Conservation (phyloP, 148 eudicot species). For the Rhododendron ovatum region DNA sequence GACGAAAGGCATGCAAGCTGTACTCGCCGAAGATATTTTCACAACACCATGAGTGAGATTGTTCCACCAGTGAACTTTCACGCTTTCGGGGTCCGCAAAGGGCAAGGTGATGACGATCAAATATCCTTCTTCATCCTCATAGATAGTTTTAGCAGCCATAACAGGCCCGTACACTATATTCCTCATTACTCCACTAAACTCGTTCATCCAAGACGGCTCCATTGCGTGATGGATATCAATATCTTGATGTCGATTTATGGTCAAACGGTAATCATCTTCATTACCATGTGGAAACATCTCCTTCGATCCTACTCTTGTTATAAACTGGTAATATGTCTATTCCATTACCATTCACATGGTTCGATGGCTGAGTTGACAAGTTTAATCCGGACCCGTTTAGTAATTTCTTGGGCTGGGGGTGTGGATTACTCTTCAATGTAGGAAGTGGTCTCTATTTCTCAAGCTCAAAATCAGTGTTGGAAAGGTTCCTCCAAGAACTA, state of each 20-base stretch:
- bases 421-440: too few relatives aligned
- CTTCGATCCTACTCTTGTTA: conserved; percentile 7
- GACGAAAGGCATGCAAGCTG: conserved; percentile 48
- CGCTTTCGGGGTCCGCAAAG: conserved; percentile 58
- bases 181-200: conserved; percentile 76
- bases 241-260: too few relatives aligned
- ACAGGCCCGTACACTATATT: conserved; percentile 54
- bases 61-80: conserved; percentile 82
- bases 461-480: conserved; percentile 27
- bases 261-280: conserved; percentile 43
- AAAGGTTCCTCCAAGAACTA: conserved; percentile 68
- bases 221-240: too few relatives aligned
- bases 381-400: too few relatives aligned
- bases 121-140: conserved; percentile 75
- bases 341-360: too few relatives aligned
- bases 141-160: conserved; percentile 67
- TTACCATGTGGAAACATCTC: conserved; percentile 38
- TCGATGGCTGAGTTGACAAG: too few relatives aligned
- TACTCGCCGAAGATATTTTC: conserved; percentile 63
- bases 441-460: too few relatives aligned
- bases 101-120: conserved; percentile 58
- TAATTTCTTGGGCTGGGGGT: too few relatives aligned
- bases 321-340: too few relatives aligned
- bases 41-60: conserved; percentile 58
- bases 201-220: too few relatives aligned